These are phyloP conservation scores for Dactylellina haptotyla DNA, from an alignment of 2,329 filamentous ascomycete species.

Conservation along the genomic window DNA sequence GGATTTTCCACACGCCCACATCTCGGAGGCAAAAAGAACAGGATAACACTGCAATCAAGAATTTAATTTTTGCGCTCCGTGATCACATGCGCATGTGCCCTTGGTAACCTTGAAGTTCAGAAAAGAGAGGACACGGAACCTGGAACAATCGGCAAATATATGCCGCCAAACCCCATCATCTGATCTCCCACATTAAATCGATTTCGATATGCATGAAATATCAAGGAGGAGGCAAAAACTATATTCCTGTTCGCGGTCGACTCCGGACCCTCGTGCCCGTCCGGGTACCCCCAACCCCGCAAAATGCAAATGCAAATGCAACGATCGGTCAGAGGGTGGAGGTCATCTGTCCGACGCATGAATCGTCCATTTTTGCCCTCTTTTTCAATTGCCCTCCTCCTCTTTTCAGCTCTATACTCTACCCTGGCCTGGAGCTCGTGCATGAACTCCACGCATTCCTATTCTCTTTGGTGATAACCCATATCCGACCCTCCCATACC, in stretches of 20 bases:
- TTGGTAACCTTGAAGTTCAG: neutral
- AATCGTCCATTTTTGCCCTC: neutral
- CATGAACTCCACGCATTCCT: neutral
- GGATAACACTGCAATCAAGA: neutral
- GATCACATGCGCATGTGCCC: constrained; percentile 42
- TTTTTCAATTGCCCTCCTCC: neutral
- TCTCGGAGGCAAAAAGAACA: constrained; percentile 40
- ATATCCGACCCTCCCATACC: constrained; percentile 8
- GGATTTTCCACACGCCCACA: constrained; percentile 25
- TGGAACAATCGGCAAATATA: constrained; percentile 36
- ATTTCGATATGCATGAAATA: neutral
- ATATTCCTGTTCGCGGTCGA: neutral
- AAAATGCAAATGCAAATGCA: neutral
- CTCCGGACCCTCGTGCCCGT: neutral
- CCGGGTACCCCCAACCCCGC: neutral
- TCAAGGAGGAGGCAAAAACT: neutral
- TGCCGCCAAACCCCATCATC: constrained; percentile 23
- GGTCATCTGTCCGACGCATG: neutral
- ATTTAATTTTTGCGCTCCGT: neutral
- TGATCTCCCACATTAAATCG: constrained; percentile 15
- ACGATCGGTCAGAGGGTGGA: neutral
- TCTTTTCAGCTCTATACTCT: neutral
- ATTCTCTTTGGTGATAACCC: constrained; percentile 4
- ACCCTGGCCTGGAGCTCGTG: neutral
- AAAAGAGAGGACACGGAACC: constrained; percentile 4